Percentiles rank a stretch among this genome's conserved stretches.
These are phyloP conservation scores for Rhodotorula sp. DNA, from an alignment of 1,284 basidiomycete species.

Conservation along the genomic window DNA sequence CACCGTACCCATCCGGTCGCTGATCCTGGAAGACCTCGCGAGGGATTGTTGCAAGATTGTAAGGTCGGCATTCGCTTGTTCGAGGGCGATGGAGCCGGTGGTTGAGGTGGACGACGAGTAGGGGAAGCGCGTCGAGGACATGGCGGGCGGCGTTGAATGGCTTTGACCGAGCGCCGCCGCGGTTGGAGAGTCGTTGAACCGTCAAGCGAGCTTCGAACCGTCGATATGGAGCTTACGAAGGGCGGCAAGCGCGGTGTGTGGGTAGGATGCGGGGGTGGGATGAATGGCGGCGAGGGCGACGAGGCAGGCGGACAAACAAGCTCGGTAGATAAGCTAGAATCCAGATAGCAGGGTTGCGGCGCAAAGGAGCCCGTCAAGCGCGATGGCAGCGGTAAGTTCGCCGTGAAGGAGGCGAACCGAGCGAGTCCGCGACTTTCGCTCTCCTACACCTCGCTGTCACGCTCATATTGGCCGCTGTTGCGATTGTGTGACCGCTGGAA, in stretches of 20 bases:
- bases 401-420: too few species aligned
- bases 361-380: too few species aligned
- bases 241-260: too few species aligned
- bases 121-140: constrained; percentile 5
- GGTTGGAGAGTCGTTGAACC: background rate
- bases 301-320: background rate
- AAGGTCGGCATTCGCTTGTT: constrained; percentile 47
- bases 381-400: too few species aligned
- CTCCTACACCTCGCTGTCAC: too few species aligned
- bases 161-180: too few species aligned
- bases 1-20: constrained; percentile 49
- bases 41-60: constrained; percentile 51
- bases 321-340: background rate
- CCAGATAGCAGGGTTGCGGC: too few species aligned
- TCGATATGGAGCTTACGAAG: too few species aligned
- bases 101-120: background rate
- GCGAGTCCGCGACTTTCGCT: too few species aligned
- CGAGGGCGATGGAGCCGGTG: constrained; percentile 27
- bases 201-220: background rate
- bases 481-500: too few species aligned
- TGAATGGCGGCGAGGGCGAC: background rate
- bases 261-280: background rate
- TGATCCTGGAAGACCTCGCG: constrained; percentile 47
- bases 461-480: too few species aligned
- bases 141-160: background rate